These are phyloP conservation scores for Lactarius indigo DNA, from an alignment of 768 basidiomycete species.

Conservation along the genomic window DNA sequence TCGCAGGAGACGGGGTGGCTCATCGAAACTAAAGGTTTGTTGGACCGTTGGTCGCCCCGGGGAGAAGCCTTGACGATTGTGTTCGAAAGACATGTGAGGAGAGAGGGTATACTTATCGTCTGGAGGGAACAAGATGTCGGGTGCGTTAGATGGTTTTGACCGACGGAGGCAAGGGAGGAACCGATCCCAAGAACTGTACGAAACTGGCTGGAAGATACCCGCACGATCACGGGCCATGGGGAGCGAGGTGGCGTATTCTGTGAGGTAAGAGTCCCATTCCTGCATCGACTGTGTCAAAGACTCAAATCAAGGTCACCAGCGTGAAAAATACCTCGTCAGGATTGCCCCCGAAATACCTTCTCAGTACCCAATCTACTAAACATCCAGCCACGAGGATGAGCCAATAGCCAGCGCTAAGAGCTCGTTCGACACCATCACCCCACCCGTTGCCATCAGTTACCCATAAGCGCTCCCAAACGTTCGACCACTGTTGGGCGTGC, in stretches of 20 bases:
- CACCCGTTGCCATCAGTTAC: constrained; percentile 44
- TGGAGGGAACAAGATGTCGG: constrained; percentile 7
- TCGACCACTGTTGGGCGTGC: constrained; percentile 50
- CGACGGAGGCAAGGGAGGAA: constrained; percentile 34
- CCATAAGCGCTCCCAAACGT: constrained; percentile 63
- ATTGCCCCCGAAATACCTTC: constrained; percentile 55
- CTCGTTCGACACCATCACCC: constrained; percentile 55
- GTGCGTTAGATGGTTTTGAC: constrained; percentile 13
- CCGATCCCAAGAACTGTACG: constrained; percentile 48
- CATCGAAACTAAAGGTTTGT: constrained; percentile 4
- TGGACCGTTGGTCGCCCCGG: neutral
- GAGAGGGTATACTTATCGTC: constrained; percentile 13
- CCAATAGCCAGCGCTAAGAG: constrained; percentile 54
- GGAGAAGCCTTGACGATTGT: neutral
- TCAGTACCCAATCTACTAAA: constrained; percentile 52
- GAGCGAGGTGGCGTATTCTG: constrained; percentile 51
- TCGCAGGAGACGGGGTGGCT: constrained; percentile 1
- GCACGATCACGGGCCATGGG: constrained; percentile 47
- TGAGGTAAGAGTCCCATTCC: constrained; percentile 71
- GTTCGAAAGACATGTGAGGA: constrained; percentile 10
- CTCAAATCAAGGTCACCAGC: neutral
- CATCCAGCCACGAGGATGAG: constrained; percentile 48
- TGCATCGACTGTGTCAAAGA: constrained; percentile 27
- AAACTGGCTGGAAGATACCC: constrained; percentile 53
- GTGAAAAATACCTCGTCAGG: constrained; percentile 54